Base-by-base conservation (phyloP, 73 alveolate species). In the Durusdinium trenchii region DNA sequence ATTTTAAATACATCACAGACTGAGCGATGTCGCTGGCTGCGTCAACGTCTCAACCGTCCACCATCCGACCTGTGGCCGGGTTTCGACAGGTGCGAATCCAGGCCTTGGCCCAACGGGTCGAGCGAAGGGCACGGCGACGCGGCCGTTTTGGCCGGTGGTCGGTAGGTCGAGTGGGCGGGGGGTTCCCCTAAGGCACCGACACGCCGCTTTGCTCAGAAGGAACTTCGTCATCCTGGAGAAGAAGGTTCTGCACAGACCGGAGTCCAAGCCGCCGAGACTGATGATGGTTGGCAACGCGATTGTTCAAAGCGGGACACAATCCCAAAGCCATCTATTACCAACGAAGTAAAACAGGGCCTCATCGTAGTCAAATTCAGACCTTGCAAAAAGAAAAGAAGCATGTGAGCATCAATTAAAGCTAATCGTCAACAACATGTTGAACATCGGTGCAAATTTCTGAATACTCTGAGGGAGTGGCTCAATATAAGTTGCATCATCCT, bases 121-220 rank as follows among this genome's bases (percentile, higher is more conserved):
- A 26, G 69, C 69, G 69, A 23, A 57, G 12, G 23, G 69, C 32
- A 57, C 32, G 69, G 23, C 23, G 12, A 16, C 23, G 69, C 69
- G 69, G 69, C 12, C 23, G 23, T 12, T 16, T 12, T 16, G 69
- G 12, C 69, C 23, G 69, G 23, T 57, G 69, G 23, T 57, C 32
- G 69, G 23, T 57, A n/a, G n/a, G n/a, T n/a, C n/a, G n/a, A n/a
- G n/a, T n/a, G n/a, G n/a, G n/a, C n/a, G n/a, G 69, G 69, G 86
- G 38, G 38, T 38, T 7, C 64, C 45, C 0, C 89, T 46, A 42
- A 67, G 81, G 81, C 32, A 26, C 69, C 47, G 35, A 48, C 92
- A 82, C 92, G 46, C 92, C 92, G n/a, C n/a, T n/a, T 48, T 82
- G 92, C 92, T 82, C 92, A 12, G 92, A 82, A 35, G 92, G 92